phyloP scores from a whole-genome alignment of 2,329 filamentous ascomycete species.

The Raffaelea deltoideospora region DNA sequence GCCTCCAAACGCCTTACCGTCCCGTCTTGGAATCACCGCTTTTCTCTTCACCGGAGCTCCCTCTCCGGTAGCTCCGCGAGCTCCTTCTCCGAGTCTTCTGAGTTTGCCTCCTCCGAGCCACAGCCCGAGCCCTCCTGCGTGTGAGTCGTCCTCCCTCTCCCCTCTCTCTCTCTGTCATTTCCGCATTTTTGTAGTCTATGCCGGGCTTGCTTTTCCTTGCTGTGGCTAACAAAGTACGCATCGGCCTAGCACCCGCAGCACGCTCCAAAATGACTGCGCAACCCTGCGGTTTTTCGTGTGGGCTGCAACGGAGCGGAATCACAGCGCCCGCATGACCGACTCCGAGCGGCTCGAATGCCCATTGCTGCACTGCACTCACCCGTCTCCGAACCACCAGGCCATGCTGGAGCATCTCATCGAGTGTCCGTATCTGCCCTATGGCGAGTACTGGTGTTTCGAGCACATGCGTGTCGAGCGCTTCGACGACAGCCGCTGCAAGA shows the following conservation, averaged over 20 bases:
- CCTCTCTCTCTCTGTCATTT: neutral
- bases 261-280: conserved; percentile 32
- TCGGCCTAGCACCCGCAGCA: conserved; percentile 25
- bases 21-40: conserved; percentile 8
- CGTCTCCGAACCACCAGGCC: conserved; percentile 33
- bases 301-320: conserved; percentile 39
- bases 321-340: conserved; percentile 27
- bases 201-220: neutral
- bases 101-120: conserved; percentile 2
- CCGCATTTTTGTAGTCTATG: neutral
- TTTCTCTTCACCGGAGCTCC: conserved; percentile 7
- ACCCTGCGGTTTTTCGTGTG: conserved; percentile 40
- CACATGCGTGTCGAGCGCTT: conserved; percentile 36
- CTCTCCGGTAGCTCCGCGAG: conserved; percentile 4
- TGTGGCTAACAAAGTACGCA: neutral
- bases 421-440: conserved; percentile 30
- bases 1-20: conserved; percentile 3
- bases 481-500: conserved; percentile 34
- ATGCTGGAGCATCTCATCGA: conserved; percentile 38
- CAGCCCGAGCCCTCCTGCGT: conserved; percentile 7
- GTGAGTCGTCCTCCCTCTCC: conserved; percentile 4
- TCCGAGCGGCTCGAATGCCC: conserved; percentile 36
- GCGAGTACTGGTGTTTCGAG: conserved; percentile 42
- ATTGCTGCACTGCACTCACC: conserved; percentile 32
- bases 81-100: neutral